phyloP scores from a whole-genome alignment of 192 early-diverging fungal genomes.

The Powellomyces hirtus region DNA sequence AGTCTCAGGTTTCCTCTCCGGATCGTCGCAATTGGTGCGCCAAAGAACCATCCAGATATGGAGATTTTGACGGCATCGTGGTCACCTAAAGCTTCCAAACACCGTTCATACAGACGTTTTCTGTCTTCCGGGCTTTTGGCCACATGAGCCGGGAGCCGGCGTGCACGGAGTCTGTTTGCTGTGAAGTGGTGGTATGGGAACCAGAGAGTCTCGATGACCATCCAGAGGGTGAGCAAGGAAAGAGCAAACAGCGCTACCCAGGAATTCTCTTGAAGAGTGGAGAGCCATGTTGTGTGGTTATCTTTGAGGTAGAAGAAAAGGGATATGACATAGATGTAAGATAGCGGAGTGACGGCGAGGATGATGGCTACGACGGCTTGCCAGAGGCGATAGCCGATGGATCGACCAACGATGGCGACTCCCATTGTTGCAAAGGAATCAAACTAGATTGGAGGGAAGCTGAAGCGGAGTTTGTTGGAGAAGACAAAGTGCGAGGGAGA shows the following conservation, averaged over 20 bases:
- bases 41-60: constrained; percentile 18
- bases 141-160: background rate
- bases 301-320: background rate
- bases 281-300: background rate
- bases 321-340: background rate
- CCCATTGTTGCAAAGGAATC: no score
- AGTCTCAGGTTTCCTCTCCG: background rate
- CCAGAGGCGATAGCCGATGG: background rate
- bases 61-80: background rate
- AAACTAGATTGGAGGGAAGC: no score
- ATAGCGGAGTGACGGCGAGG: background rate
- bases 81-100: constrained; percentile 4
- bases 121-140: background rate
- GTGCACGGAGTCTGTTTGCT: background rate
- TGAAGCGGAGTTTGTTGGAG: no score
- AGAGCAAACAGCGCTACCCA: background rate
- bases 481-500: no score
- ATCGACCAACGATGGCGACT: no score
- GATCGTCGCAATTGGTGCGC: background rate
- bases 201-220: constrained; percentile 19
- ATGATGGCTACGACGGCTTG: constrained; percentile 2
- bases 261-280: background rate
- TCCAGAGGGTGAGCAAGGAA: background rate
- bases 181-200: constrained; percentile 15
- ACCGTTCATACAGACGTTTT: background rate